Base-by-base conservation (phyloP, 2,329 filamentous ascomycete species). In the Cytospora piceae region DNA sequence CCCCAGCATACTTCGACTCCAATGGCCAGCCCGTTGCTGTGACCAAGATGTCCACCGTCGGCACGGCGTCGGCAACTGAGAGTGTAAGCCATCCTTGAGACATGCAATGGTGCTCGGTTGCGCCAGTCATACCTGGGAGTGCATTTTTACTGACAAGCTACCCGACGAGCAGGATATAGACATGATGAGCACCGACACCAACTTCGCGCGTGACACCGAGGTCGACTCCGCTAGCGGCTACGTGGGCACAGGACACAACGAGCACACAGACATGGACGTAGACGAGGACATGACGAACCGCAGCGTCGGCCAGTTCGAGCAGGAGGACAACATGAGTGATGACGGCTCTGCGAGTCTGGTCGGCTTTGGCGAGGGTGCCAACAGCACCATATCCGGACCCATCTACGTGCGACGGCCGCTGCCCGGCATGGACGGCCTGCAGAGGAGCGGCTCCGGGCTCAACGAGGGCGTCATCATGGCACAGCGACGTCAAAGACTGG, bases 361-460 rank as follows among this genome's bases (percentile, higher is more conserved):
- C 12, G 94, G 91, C 0, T 97, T 97, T 71, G 94, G 94, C 58
- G 94, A 97, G 76, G 94, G 94, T 39, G 94, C 94, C 12, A 92
- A 90, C 71, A 93, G 90, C 75, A 93, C 93, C 6, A 89, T 94
- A 65, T 92, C 89, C 67, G 93, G 93, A 0, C 92, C 92, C 49
- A 90, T 91, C 74, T 85, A 91, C 78, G 81, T 85, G 75, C 78
- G 84, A 67, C 75, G 84, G 57, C 76, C 80, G 59, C 77, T 77
- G 69, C 81, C 80, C 70, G 78, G 74, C 69, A 77, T 71, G 66
- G 74, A 46, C 66, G 75, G 73, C 14, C 73, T 85, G 9, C 84
- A 86, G 73, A 77, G 84, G 27, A 83, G 79, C 65, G 80, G 78
- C 64, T 86, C 83, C 0, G 82, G 83, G 0, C 74, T 85, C 34